These are phyloP conservation scores for Phytophthora pisi DNA, from an alignment of 352 stramenopile genomes.

Conservation along the genomic window DNA sequence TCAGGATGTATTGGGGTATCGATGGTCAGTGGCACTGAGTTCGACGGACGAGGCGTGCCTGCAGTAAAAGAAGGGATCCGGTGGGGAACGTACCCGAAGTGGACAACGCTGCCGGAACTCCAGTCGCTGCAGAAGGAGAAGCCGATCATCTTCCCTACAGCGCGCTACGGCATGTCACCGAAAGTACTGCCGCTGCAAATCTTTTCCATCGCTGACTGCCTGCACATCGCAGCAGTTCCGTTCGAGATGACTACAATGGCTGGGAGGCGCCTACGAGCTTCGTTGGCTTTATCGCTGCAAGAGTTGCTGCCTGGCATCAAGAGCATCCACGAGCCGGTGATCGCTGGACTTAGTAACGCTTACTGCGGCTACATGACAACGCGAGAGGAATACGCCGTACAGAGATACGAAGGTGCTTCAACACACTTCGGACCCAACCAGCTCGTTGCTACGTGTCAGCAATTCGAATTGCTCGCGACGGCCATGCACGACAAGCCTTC, in stretches of 20 bases:
- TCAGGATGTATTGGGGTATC: conserved; percentile 84
- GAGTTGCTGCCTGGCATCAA: conserved; percentile 17
- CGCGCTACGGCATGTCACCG: conserved; percentile 74
- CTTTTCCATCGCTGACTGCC: conserved; percentile 55
- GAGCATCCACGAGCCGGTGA: conserved; percentile 53
- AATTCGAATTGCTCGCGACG: conserved; percentile 72
- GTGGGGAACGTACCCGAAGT: conserved; percentile 72
- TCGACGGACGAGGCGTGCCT: conserved; percentile 73
- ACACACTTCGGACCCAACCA: conserved; percentile 91
- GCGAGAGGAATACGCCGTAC: conserved; percentile 83
- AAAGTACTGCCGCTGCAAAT: conserved; percentile 77
- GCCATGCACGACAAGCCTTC: conserved; percentile 30
- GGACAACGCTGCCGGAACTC: conserved; percentile 78
- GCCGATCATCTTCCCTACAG: conserved; percentile 79
- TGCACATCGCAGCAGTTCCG: conserved; percentile 74
- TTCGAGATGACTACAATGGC: conserved; percentile 90
- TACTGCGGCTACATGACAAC: conserved; percentile 90
- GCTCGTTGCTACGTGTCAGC: conserved; percentile 74
- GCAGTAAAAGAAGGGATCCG: conserved; percentile 67
- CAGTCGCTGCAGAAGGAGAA: conserved; percentile 83
- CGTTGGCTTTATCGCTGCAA: conserved; percentile 40
- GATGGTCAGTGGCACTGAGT: conserved; percentile 82
- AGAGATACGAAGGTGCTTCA: conserved; percentile 90
- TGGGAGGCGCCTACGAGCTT: conserved; percentile 61
- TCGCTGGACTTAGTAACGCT: conserved; percentile 80